Evolutionary conservation across 768 basidiomycete genomes (phyloP), one percentile per base, ranked within the genome.

Genomic region (Sporobolomyces phaffii): DNA sequence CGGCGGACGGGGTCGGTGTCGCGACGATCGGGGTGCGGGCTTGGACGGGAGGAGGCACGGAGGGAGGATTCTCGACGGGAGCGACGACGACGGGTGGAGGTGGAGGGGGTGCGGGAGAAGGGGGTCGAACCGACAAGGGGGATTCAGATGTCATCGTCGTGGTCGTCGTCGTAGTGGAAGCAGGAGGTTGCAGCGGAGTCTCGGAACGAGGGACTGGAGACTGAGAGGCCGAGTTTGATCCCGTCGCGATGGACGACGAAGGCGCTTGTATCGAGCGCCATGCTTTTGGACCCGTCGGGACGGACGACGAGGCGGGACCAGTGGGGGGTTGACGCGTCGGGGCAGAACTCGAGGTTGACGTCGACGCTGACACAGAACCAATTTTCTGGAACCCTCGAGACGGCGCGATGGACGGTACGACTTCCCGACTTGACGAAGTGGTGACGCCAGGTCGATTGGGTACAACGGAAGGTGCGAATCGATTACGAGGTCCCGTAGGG

Each of bases 261-360:
- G 54, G 26, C 4, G 34, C 29, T 26, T 64, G 62, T 4, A 49
- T 57, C 44, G 62, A 41, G 10, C 62, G 41, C 65, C 65, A 67
- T 2, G 65, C 65, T 34, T 62, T 67, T 40, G 65, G 65, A 1
- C 65, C 65, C 1, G 65, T 67, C 29, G 65, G 65, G 17, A 61
- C 43, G 0, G 60, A 36, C 13, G 48, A 31, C 5, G 54, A 13
- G 14, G 56, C 36, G 18, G 56, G 41, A 15, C 56, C 43, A 4
- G 56, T 34, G 18, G 56, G 24, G 4, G 26, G 20, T 22, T 29
- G 41, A 17, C 41, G 22, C 0, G 15, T 24, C 2, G 50, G 18
- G 8, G 41, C 24, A 10, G 28, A n/a, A 36, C 14, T 28, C 31
- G 56, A 58, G 15, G 43, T 31, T 29, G 56, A 44, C 28, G 43